Evolutionary conservation across 768 basidiomycete species (phyloP).

Genomic region (Kondoa subrosea): DNA sequence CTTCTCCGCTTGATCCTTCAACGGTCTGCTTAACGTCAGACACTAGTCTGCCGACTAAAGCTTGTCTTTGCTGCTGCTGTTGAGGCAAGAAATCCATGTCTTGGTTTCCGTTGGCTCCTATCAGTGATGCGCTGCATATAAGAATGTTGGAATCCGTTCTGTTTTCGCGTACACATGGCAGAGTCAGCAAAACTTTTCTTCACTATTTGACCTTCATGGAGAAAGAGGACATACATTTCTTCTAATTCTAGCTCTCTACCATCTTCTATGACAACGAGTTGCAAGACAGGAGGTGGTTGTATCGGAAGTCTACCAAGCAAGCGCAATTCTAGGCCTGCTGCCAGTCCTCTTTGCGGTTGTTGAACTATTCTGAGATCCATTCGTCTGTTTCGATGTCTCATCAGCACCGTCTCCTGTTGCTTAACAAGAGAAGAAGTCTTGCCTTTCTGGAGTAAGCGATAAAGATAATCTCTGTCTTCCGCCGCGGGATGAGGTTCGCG

Average conservation of each 20-base stretch:
- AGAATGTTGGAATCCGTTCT: background rate
- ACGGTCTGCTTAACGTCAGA: conserved; percentile 1
- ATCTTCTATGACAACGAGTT: conserved; percentile 10
- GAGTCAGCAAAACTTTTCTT: too few relatives aligned
- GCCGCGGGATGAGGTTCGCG: too few relatives aligned
- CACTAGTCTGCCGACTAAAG: conserved; percentile 1
- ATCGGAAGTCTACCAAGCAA: conserved; percentile 15
- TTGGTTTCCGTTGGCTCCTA: background rate
- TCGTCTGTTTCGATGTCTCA: background rate
- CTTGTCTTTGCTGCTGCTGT: conserved; percentile 6
- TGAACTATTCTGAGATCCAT: conserved; percentile 15
- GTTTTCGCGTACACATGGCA: too few relatives aligned
- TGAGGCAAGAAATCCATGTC: background rate
- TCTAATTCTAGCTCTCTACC: background rate
- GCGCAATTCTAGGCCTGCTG: conserved; percentile 11
- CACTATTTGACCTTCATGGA: too few relatives aligned
- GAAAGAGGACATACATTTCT: conserved; percentile 10
- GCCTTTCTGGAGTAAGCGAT: too few relatives aligned
- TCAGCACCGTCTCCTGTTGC: too few relatives aligned
- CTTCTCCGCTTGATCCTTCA: background rate
- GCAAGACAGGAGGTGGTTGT: conserved; percentile 12
- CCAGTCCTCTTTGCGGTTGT: conserved; percentile 12
- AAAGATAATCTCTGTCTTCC: too few relatives aligned
- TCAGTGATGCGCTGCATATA: conserved; percentile 5
- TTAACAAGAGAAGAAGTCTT: too few relatives aligned